A percentile compares a stretch with the other conserved stretches of the same genome.
These are phyloP conservation scores for Metarhizium rileyi DNA, from an alignment of 2,329 filamentous ascomycete genomes.

Conservation along the genomic window DNA sequence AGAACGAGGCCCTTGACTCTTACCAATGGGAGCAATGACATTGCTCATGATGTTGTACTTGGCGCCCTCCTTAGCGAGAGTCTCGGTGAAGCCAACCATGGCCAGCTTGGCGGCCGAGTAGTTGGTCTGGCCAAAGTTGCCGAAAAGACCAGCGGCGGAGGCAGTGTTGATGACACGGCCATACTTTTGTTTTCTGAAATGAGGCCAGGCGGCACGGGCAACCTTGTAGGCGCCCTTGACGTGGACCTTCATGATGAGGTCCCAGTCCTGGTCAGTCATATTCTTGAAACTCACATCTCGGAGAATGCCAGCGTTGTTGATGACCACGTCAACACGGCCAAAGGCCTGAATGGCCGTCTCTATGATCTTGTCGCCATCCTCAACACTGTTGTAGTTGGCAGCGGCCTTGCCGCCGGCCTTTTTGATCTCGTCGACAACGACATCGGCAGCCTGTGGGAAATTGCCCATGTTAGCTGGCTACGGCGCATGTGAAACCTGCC, in stretches of 20 bases:
- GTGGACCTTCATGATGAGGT: conserved; percentile 87
- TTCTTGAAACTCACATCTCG: conserved; percentile 97
- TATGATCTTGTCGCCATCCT: conserved; percentile 90
- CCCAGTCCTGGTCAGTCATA: conserved; percentile 96
- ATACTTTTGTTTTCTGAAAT: conserved; percentile 98
- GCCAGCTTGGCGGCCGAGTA: conserved; percentile 96
- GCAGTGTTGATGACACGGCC: conserved; percentile 94
- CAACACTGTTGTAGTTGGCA: conserved; percentile 93
- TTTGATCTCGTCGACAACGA: conserved; percentile 75
- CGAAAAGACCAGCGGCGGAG: conserved; percentile 91
- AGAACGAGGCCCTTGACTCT: conserved; percentile 9
- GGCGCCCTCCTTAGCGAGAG: conserved; percentile 88
- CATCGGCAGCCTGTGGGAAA: conserved; percentile 59
- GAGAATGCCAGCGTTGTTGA: conserved; percentile 97
- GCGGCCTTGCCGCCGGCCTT: conserved; percentile 88
- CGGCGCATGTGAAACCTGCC: conserved; percentile 11
- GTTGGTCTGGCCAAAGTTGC: conserved; percentile 91
- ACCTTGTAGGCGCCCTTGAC: conserved; percentile 94
- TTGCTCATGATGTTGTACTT: conserved; percentile 98
- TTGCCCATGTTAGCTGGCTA: background rate
- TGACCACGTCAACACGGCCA: conserved; percentile 84
- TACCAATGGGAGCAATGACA: conserved; percentile 78
- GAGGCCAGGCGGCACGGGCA: conserved; percentile 85
- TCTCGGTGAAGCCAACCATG: conserved; percentile 95
- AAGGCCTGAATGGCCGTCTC: conserved; percentile 72